phyloP scores from a whole-genome alignment of 441 rosid genomes.

The Adansonia madagascariensis region DNA sequence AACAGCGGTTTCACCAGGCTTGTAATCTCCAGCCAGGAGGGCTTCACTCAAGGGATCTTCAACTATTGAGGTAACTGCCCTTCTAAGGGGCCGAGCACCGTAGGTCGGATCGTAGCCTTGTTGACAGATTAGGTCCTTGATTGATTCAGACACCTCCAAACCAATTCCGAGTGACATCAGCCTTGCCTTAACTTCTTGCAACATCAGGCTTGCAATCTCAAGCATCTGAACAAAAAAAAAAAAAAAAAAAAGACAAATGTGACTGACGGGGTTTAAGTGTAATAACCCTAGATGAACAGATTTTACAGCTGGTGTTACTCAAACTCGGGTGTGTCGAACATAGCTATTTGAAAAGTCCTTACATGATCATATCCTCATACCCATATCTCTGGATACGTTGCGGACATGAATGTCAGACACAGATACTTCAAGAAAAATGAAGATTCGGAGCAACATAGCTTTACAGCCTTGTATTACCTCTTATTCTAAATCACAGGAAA shows the following conservation, averaged over 20 bases:
- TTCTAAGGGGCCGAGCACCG: conserved; percentile 89
- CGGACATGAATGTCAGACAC: no score
- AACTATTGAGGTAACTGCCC: conserved; percentile 73
- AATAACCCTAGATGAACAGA: background rate
- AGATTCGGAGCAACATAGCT: background rate
- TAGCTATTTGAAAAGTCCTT: no score
- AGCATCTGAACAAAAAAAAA: conserved; percentile 61
- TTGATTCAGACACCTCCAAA: conserved; percentile 74
- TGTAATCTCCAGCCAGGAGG: conserved; percentile 65
- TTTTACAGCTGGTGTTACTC: no score
- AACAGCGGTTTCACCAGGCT: conserved; percentile 78
- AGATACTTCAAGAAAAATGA: no score
- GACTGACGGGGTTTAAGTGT: conserved; percentile 2
- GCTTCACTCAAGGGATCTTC: conserved; percentile 93
- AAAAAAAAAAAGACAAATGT: background rate
- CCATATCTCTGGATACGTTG: no score
- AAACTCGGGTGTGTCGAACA: no score
- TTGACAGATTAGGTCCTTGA: conserved; percentile 75
- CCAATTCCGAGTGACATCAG: conserved; percentile 79
- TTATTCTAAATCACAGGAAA: background rate
- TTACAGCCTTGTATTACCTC: background rate
- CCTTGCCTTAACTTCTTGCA: conserved; percentile 82
- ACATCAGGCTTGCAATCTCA: conserved; percentile 75
- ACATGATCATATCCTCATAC: no score
- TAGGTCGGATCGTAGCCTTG: conserved; percentile 78